Evolutionary conservation across 805 yeast genomes (phyloP), one percentile per base, ranked within the genome.

Genomic region (Scheffersomyces coipomensis): DNA sequence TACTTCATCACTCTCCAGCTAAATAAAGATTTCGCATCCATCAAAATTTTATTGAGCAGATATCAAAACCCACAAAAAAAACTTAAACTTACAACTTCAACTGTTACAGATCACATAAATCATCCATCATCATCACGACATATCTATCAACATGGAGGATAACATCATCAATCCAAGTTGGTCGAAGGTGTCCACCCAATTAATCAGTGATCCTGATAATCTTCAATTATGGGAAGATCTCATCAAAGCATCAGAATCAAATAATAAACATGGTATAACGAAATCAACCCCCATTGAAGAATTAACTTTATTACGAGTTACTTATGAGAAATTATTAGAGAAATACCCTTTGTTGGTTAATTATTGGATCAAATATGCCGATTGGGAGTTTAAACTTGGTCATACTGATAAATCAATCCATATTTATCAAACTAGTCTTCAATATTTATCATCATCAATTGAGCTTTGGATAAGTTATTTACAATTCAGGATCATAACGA

Each of bases 281-380:
- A 73, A 72, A 48, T 48, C 60, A 2, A 60, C 75, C 18, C 42
- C 64, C 2, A 18, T 19, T 0, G 45, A 47, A 6, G 58, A 65
- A 32, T 45, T 68, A 6, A 52, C 60, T 16, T 41, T 66, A 8
- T 51, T 79, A 25, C 49, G 73, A 32, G 43, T 58, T 3, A 53
- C 75, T 2, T 77, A 71, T 46, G 64, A 63, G 32, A 64, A 71
- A 29, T 52, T 79, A 11, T 59, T 81, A 12, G 53, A 55, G 1
- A 64, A 67, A 34, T 80, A 58, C 47, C 86, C 87, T 0, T 53
- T 61, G 4, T 55, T 73, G 22, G 78, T 73, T 44, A 75, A 74
- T 33, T 77, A 77, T 48, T 81, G 86, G 86, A 58, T 76, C n/a
- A 64, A 71, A 27, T 78, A 62, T 52, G 83, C 84, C 0, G 50